These are phyloP conservation scores for Nakaseomyces uthaithaninus DNA, from an alignment of 1,139 yeast genomes.

Conservation along the genomic window DNA sequence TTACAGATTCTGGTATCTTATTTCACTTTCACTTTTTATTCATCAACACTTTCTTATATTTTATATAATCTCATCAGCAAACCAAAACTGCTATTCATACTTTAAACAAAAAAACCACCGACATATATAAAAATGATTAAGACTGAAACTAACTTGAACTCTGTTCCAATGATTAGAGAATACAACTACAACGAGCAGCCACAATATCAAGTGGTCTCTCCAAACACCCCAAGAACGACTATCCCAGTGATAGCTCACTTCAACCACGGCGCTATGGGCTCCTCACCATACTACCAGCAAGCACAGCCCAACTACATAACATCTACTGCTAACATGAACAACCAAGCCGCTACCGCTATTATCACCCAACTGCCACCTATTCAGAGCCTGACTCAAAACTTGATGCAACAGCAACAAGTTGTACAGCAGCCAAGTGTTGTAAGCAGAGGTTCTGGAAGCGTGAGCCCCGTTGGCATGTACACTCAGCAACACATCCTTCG, in stretches of 20 bases:
- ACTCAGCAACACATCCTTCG: neutral
- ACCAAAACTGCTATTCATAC: neutral
- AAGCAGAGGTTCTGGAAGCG: constrained; percentile 5
- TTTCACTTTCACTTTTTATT: neutral
- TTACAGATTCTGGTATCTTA: neutral
- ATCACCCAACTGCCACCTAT: constrained; percentile 3
- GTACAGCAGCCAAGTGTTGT: neutral
- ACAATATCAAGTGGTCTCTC: constrained; percentile 1
- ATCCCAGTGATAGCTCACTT: neutral
- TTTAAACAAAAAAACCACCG: neutral
- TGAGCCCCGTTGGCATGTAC: constrained; percentile 3
- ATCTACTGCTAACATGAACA: neutral
- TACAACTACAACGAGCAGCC: constrained; percentile 2
- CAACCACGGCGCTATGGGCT: neutral
- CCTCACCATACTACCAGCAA: neutral
- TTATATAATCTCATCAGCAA: constrained; percentile 2
- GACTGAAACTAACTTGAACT: neutral
- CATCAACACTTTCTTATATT: neutral
- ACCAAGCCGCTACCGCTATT: neutral
- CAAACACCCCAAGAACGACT: constrained; percentile 4
- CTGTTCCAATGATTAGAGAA: constrained; percentile 5
- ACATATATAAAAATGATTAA: neutral
- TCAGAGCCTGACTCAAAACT: constrained; percentile 1
- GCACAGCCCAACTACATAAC: neutral
- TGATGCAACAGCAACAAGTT: neutral